Conservation (phyloP, 371 early-diverging fungal species). For the Mucor piriformis region DNA sequence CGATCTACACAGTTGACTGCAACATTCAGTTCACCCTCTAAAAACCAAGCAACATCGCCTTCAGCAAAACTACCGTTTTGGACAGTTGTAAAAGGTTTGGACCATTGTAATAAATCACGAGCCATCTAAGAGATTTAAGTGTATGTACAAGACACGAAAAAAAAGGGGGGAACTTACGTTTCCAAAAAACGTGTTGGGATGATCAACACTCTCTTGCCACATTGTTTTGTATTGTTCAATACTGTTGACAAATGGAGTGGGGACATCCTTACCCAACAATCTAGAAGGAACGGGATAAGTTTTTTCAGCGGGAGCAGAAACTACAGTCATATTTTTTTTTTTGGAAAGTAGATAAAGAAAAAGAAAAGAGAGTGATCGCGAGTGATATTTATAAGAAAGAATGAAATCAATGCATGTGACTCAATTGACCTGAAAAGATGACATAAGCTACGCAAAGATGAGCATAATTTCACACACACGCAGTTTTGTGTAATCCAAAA, state of each 20-base stretch:
- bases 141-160: neutral
- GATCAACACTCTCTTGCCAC: conserved; percentile 71
- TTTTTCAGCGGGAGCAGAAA: conserved; percentile 11
- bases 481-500: neutral
- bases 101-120: conserved; percentile 73
- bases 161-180: conserved; percentile 47
- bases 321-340: conserved; percentile 18
- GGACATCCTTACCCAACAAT: conserved; percentile 44
- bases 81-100: conserved; percentile 72
- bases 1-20: conserved; percentile 97
- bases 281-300: conserved; percentile 48
- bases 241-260: conserved; percentile 70
- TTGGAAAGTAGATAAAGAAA: neutral
- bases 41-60: conserved; percentile 92
- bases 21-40: conserved; percentile 90
- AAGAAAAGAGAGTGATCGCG: conserved; percentile 5
- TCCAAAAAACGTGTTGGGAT: conserved; percentile 80
- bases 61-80: conserved; percentile 61
- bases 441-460: neutral
- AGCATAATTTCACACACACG: conserved; percentile 4
- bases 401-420: neutral
- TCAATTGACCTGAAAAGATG: neutral
- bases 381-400: neutral
- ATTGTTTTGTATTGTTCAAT: conserved; percentile 74
- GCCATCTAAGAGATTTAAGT: conserved; percentile 54